These are phyloP conservation scores for Corynespora cassiicola DNA, from an alignment of 2,329 filamentous ascomycete species.

Conservation along the genomic window DNA sequence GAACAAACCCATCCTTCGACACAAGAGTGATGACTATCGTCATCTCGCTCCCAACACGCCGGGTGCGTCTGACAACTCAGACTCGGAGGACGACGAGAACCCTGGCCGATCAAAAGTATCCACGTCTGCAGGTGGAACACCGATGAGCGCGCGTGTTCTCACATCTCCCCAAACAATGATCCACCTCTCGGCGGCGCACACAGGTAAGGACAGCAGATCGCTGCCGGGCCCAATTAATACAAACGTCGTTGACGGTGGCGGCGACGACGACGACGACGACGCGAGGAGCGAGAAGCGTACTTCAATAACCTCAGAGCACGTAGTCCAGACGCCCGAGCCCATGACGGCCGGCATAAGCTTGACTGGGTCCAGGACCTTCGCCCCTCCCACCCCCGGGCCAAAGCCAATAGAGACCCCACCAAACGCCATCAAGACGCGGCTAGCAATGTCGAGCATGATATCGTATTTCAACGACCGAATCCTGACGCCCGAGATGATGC, in stretches of 20 bases:
- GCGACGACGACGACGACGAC: too few relatives aligned
- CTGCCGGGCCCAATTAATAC: slow-evolving; percentile 26
- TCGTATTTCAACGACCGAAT: slow-evolving; percentile 98
- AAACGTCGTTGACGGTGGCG: slow-evolving; percentile 22
- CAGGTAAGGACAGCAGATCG: slow-evolving; percentile 32
- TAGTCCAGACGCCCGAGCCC: slow-evolving; percentile 28
- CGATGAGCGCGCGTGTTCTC: slow-evolving; percentile 31
- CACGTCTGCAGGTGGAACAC: slow-evolving; percentile 12
- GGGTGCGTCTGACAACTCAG: slow-evolving; percentile 79
- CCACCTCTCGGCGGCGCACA: slow-evolving; percentile 47
- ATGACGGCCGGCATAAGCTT: slow-evolving; percentile 16
- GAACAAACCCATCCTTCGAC: slow-evolving; percentile 77
- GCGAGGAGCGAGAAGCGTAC: too few relatives aligned
- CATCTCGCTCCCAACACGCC: slow-evolving; percentile 81
- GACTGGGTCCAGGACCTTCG: not conserved
- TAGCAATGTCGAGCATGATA: slow-evolving; percentile 96
- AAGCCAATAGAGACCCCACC: slow-evolving; percentile 47
- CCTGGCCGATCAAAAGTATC: slow-evolving; percentile 16
- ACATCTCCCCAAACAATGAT: slow-evolving; percentile 44
- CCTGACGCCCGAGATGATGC: slow-evolving; percentile 96
- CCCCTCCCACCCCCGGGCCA: slow-evolving; percentile 21
- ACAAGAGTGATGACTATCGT: slow-evolving; percentile 90
- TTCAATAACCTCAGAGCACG: slow-evolving; percentile 9
- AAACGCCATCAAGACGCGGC: slow-evolving; percentile 74
- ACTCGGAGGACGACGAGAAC: slow-evolving; percentile 48